Conservation (phyloP, 2,329 filamentous ascomycete genomes). For the Aspergillus hortae region DNA sequence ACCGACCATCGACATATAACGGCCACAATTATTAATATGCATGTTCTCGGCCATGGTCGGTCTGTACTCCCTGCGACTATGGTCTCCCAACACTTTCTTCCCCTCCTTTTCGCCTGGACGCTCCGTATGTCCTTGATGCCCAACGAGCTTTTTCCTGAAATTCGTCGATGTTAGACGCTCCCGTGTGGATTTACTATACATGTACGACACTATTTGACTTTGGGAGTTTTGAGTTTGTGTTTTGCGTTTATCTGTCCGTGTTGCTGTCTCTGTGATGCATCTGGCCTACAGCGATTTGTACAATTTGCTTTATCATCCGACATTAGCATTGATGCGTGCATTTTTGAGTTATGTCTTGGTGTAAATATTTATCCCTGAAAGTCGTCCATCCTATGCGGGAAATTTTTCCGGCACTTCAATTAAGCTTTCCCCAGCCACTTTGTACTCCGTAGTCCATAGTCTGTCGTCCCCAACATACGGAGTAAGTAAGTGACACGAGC, state of each 20-base stretch:
- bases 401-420: neutral
- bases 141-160: neutral
- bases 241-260: neutral
- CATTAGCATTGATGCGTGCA: neutral
- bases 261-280: neutral
- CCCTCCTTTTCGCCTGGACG: neutral
- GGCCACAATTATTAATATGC: conserved; percentile 32
- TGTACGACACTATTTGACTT: conserved; percentile 6
- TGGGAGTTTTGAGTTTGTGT: neutral
- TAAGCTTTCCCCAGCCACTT: neutral
- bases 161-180: conserved; percentile 5
- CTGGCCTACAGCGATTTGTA: neutral
- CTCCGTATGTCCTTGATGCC: neutral
- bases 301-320: neutral
- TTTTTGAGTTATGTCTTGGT: neutral
- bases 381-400: neutral
- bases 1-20: conserved; percentile 36
- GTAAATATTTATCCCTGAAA: neutral
- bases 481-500: too few relatives aligned
- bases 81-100: neutral
- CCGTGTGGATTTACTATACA: conserved; percentile 3
- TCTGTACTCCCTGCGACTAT: neutral
- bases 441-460: neutral
- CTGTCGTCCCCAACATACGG: too few relatives aligned
- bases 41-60: neutral